Evolutionary conservation across 2,329 filamentous ascomycete genomes (phyloP).

Genomic region (Thelonectria discophora): DNA sequence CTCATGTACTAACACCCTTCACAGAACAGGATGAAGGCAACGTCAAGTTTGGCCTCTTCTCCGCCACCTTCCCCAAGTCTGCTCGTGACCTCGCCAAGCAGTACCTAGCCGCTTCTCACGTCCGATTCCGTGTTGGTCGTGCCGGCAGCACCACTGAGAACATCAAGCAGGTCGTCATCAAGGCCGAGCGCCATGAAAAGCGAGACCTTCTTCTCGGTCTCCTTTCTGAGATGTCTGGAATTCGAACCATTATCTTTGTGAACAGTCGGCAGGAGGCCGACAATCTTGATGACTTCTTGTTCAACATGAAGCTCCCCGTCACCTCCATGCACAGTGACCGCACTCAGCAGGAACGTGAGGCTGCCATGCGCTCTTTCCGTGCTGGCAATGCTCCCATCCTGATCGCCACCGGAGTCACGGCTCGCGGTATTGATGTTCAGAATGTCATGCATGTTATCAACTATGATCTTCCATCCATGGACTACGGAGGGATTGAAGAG

Average conservation of each 20-base stretch:
- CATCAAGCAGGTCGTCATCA: conserved; percentile 81
- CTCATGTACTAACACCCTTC: conserved; percentile 37
- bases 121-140: conserved; percentile 87
- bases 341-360: conserved; percentile 90
- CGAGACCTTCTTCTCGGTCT: conserved; percentile 76
- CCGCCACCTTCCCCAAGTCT: conserved; percentile 88
- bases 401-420: conserved; percentile 85
- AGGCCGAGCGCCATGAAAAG: conserved; percentile 73
- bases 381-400: conserved; percentile 79
- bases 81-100: conserved; percentile 80
- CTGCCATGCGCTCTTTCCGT: conserved; percentile 87
- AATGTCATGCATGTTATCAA: conserved; percentile 94
- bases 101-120: conserved; percentile 76
- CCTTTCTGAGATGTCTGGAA: conserved; percentile 73
- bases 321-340: conserved; percentile 90
- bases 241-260: conserved; percentile 88
- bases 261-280: conserved; percentile 84
- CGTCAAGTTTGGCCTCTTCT: conserved; percentile 83
- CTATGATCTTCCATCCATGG: conserved; percentile 79
- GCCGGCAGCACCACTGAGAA: conserved; percentile 84
- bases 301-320: conserved; percentile 79
- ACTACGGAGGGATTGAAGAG: conserved; percentile 89
- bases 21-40: conserved; percentile 77
- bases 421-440: conserved; percentile 87
- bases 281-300: conserved; percentile 86